Evolutionary conservation across 2,329 filamentous ascomycete genomes (phyloP).

Genomic region (Beauveria australis): DNA sequence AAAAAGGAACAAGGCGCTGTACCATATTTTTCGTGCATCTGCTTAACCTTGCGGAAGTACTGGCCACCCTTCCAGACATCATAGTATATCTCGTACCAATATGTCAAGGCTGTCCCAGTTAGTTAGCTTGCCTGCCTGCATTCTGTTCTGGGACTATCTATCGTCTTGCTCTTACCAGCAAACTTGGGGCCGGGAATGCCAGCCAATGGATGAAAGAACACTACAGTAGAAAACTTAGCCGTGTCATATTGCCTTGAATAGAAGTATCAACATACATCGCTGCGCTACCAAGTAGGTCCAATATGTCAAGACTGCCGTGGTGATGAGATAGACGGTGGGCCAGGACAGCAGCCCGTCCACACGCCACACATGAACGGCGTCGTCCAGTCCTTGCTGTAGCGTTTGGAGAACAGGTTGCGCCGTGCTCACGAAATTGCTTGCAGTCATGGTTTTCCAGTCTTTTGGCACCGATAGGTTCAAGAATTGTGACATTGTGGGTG

Average conservation of each 20-base stretch:
- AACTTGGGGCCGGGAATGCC: neutral
- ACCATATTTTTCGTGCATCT: constrained; percentile 2
- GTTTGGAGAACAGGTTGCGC: neutral
- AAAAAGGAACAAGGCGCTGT: neutral
- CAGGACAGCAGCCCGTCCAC: neutral
- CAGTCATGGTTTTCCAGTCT: neutral
- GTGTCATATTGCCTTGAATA: too few relatives aligned
- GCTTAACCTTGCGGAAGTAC: constrained; percentile 2
- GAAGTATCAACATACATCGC: neutral
- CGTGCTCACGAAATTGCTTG: neutral
- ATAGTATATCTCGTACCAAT: constrained; percentile 2
- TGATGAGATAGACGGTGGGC: neutral
- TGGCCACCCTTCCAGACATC: constrained; percentile 2
- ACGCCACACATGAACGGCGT: neutral
- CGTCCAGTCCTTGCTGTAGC: neutral
- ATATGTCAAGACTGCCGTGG: neutral
- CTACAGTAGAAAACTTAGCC: neutral
- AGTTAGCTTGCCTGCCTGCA: neutral
- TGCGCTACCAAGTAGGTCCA: neutral
- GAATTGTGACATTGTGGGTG: neutral
- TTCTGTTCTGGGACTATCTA: neutral
- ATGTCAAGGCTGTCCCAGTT: neutral
- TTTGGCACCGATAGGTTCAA: neutral
- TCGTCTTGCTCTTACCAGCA: neutral
- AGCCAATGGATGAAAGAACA: neutral